These are phyloP conservation scores for Haberlea rhodopensis DNA, from an alignment of 257 asterid genomes.

Conservation along the genomic window DNA sequence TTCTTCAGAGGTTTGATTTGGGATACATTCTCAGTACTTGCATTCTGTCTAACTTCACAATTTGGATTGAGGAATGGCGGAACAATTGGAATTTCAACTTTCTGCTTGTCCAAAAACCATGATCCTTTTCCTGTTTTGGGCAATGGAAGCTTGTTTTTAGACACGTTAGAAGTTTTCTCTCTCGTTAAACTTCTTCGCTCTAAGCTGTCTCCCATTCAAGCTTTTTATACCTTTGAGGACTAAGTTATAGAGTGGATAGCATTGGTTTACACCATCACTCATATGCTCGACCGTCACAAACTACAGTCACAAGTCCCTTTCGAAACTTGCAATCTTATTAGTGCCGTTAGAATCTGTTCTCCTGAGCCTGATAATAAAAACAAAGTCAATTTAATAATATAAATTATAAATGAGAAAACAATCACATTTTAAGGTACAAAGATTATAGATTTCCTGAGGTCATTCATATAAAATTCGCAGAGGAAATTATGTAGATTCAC, in stretches of 20 bases:
- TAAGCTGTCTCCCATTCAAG: constrained; percentile 35
- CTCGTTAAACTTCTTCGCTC: constrained; percentile 35
- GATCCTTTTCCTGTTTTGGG: constrained; percentile 28
- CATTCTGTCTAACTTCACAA: constrained; percentile 29
- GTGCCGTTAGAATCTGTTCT: constrained; percentile 18
- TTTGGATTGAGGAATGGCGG: constrained; percentile 36
- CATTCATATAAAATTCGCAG: constrained; percentile 8
- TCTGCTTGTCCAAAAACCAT: constrained; percentile 31
- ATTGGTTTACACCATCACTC: constrained; percentile 31
- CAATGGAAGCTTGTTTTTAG: constrained; percentile 31
- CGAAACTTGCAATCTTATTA: constrained; percentile 19
- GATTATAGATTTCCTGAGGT: constrained; percentile 9
- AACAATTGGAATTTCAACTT: constrained; percentile 39
- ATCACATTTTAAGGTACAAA: background rate
- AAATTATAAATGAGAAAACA: background rate
- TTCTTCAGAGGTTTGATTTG: constrained; percentile 35
- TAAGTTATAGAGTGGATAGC: constrained; percentile 31
- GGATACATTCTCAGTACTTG: constrained; percentile 29
- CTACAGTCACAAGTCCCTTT: no score
- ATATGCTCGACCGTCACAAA: constrained; percentile 16
- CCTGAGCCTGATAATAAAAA: constrained; percentile 31
- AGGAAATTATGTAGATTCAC: constrained; percentile 1
- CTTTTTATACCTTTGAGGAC: constrained; percentile 34
- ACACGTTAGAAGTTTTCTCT: constrained; percentile 24
- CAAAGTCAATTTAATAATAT: constrained; percentile 12